Base-by-base conservation (phyloP, 108 stramenopile genomes). In the Fistulifera pelliculosa region DNA sequence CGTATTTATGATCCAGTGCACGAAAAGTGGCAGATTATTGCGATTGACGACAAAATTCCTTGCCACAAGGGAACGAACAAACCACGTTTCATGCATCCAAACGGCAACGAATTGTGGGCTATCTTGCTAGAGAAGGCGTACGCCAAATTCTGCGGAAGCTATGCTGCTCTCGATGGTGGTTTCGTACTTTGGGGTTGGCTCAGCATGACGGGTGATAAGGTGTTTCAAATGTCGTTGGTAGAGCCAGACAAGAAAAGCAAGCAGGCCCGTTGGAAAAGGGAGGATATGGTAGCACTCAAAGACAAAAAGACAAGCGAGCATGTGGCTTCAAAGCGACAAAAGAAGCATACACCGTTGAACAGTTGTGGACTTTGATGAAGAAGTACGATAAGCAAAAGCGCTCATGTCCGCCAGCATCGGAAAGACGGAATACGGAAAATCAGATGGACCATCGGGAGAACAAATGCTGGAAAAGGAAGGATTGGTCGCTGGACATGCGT, bases 91-190 rank as follows among this genome's bases (percentile, higher is more conserved):
- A 38, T 50, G 45, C 27, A 54, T 3, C 65, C 58, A 14, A 49
- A 66, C 21, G 65, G 58, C 48, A 59, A 61, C 38, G 77, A 78
- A 73, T 69, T 93, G 13, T 95, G 94, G 94, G 84, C 85, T 14
- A 76, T 75, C 38, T 68, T 95, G 45, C 52, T 95, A 15, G 94
- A 95, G 74, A 95, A 95, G 56, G 94, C 94, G 6, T 93, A 85
- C 54, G 76, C 90, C 16, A 95, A 95, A 54, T 68, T 70, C 52
- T 73, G 79, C 52, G 83, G 83, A 0, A 79, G 64, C 21, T 85
- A 81, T 64, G 41, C 49, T 16, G 43, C 64, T 1, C 71, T 85
- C 39, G 71, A 69, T 21, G 88, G 88, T 41, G 88, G 88, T 4
- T 82, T 83, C 28, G 75, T 90, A 16, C 65, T 70, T n/a, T 84